phyloP scores from a whole-genome alignment of 2,329 filamentous ascomycete genomes.

The Cordyceps farinosa region DNA sequence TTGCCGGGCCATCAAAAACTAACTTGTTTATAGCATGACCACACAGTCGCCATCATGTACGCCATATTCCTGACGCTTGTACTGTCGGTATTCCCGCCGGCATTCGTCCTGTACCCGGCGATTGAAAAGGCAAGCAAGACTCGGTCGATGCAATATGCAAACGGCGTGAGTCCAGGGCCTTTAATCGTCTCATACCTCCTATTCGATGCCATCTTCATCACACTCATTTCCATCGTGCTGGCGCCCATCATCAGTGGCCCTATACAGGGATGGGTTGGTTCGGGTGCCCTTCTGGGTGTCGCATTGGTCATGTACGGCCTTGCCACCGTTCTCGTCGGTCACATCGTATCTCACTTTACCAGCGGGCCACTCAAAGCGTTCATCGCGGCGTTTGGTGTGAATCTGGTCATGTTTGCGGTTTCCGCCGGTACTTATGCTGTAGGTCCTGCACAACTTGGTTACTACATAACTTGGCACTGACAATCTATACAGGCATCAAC shows the following conservation, averaged over 20 bases:
- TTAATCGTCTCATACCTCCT: constrained; percentile 74
- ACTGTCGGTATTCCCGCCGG: constrained; percentile 62
- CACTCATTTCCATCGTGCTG: constrained; percentile 58
- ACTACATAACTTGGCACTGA: neutral
- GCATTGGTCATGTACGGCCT: constrained; percentile 74
- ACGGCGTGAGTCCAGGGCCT: constrained; percentile 72
- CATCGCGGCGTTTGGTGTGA: constrained; percentile 60
- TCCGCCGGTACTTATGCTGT: neutral
- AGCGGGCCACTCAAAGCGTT: constrained; percentile 68
- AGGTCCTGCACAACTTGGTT: neutral
- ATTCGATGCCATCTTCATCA: constrained; percentile 73
- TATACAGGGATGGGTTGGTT: constrained; percentile 56
- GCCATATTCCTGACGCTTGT: constrained; percentile 68
- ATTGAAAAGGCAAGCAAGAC: constrained; percentile 72
- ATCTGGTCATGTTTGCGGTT: constrained; percentile 57
- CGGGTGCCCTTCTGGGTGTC: constrained; percentile 70
- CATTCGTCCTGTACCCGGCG: constrained; percentile 75
- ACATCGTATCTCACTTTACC: constrained; percentile 62
- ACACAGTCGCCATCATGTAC: constrained; percentile 37
- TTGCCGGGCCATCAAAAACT: neutral
- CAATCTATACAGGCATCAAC: neutral
- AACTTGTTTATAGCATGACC: neutral
- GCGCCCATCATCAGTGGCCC: constrained; percentile 31
- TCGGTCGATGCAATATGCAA: constrained; percentile 78
- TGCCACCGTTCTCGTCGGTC: constrained; percentile 64